A percentile compares a stretch with the other conserved stretches of the same genome.
Evolutionary conservation across 2,329 filamentous ascomycete species (phyloP).

Genomic region (Stenocarpella maydis): DNA sequence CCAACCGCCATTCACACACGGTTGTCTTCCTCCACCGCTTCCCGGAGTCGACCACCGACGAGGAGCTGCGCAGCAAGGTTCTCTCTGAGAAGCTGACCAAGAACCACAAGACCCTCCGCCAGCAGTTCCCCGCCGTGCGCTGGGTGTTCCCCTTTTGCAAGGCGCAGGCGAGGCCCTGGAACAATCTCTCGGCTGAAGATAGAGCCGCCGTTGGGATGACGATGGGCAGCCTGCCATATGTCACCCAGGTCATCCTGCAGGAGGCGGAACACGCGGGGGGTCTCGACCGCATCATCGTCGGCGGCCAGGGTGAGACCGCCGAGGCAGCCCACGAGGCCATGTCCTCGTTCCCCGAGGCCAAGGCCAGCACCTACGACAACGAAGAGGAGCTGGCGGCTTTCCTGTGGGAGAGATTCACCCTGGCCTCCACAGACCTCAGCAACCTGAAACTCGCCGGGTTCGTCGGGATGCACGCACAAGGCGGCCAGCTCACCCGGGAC

Average conservation of each 20-base stretch:
- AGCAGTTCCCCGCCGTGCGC: slow-evolving; percentile 35
- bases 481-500: slow-evolving; percentile 34
- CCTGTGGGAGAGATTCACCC: slow-evolving; percentile 3
- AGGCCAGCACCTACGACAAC: neutral
- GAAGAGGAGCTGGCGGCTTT: slow-evolving; percentile 3
- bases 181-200: slow-evolving; percentile 29
- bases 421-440: neutral
- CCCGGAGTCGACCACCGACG: slow-evolving; percentile 29
- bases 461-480: slow-evolving; percentile 37
- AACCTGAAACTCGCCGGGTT: slow-evolving; percentile 35
- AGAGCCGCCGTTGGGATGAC: slow-evolving; percentile 25
- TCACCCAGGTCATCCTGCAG: slow-evolving; percentile 37
- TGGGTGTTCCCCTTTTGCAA: slow-evolving; percentile 38
- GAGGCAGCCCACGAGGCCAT: slow-evolving; percentile 38
- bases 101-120: slow-evolving; percentile 32
- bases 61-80: slow-evolving; percentile 34
- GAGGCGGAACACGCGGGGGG: slow-evolving; percentile 34
- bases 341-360: slow-evolving; percentile 33
- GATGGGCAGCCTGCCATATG: slow-evolving; percentile 31
- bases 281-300: slow-evolving; percentile 36
- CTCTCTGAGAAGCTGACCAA: slow-evolving; percentile 34
- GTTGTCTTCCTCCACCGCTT: slow-evolving; percentile 38
- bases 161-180: slow-evolving; percentile 32
- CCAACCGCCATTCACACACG: slow-evolving; percentile 36
- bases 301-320: slow-evolving; percentile 38